Conservation (phyloP, 2,329 filamentous ascomycete genomes). For the Sporothrix dimorphospora region DNA sequence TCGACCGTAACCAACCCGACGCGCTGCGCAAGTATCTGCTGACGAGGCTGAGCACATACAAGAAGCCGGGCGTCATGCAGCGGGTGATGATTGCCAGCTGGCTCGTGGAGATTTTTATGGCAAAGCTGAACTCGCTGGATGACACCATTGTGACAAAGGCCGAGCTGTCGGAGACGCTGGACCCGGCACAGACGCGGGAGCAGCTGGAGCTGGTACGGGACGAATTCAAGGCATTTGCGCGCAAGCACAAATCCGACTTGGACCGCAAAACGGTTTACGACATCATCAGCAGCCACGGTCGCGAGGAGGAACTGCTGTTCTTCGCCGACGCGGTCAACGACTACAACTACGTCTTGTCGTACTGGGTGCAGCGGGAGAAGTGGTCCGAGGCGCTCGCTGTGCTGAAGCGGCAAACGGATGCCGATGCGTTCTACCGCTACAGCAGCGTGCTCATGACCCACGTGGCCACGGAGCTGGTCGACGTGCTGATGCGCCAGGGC, state of each 20-base stretch:
- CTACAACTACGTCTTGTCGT: slow-evolving; percentile 91
- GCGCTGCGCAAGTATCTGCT: slow-evolving; percentile 87
- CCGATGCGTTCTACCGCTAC: slow-evolving; percentile 94
- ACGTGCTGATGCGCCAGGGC: slow-evolving; percentile 90
- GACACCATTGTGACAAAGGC: slow-evolving; percentile 91
- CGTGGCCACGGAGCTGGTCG: slow-evolving; percentile 81
- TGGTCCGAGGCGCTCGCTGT: slow-evolving; percentile 88
- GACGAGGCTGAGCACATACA: slow-evolving; percentile 79
- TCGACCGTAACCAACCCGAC: slow-evolving; percentile 88
- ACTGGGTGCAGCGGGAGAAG: slow-evolving; percentile 94
- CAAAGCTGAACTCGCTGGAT: slow-evolving; percentile 90
- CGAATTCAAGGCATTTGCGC: slow-evolving; percentile 88
- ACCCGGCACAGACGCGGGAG: slow-evolving; percentile 68
- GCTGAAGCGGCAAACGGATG: slow-evolving; percentile 88
- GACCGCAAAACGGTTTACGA: slow-evolving; percentile 94
- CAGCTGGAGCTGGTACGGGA: slow-evolving; percentile 70
- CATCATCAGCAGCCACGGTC: slow-evolving; percentile 90
- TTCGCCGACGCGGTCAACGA: slow-evolving; percentile 89
- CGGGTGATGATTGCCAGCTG: slow-evolving; percentile 93
- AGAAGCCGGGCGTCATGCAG: slow-evolving; percentile 86
- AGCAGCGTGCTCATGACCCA: slow-evolving; percentile 96
- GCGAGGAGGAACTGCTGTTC: slow-evolving; percentile 88
- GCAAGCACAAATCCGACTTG: slow-evolving; percentile 81
- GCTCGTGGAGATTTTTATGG: slow-evolving; percentile 96
- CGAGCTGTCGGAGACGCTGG: slow-evolving; percentile 70